Base-by-base conservation (phyloP, 768 basidiomycete species). In the Hydnomerulius pinastri region DNA sequence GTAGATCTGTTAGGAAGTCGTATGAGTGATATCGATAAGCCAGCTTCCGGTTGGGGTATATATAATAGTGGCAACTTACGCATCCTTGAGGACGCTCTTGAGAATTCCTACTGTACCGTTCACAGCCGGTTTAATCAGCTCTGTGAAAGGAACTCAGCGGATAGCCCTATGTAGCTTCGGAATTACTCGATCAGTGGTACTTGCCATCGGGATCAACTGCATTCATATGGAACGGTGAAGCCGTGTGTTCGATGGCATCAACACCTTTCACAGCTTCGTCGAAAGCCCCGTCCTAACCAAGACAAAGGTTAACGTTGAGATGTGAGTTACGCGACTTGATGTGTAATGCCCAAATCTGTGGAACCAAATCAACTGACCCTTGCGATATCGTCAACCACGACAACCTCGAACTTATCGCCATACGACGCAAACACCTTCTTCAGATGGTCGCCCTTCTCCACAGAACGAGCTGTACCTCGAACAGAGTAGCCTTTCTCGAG, bases 201-300 rank as follows among this genome's bases (percentile, higher is more conserved):
- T 33, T 32, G 63, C 74, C 73, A 27, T 72, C 60, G 3, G 78
- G 77, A 32, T 82, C 74, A n/a, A 72, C 68, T 1, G 71, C 74
- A 1, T 75, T 68, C 21, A 72, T 53, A 46, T 77, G 70, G 59
- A 83, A 76, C 1, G 87, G 87, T 1, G 86, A 87, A 0, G 86
- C 86, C 4, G 76, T 81, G 59, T 90, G 89, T 30, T 72, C 76
- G 43, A 93, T 80, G 0, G 78, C 90, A 51, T 89, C 83, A 7
- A 92, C 82, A 1, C 78, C 88, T 63, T 83, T 80, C 51, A 92
- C 86, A 0, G 83, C 89, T 43, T 89, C 82, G 62, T 92, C 88
- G 54, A 91, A 94, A 1, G 85, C 87, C 6, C 80, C 81, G 2
- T 77, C 77, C 82, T 84, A 28, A 17, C 23, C 15, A 37, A 24